phyloP scores from a whole-genome alignment of 2,329 filamentous ascomycete species.

The Colletotrichum filicis region DNA sequence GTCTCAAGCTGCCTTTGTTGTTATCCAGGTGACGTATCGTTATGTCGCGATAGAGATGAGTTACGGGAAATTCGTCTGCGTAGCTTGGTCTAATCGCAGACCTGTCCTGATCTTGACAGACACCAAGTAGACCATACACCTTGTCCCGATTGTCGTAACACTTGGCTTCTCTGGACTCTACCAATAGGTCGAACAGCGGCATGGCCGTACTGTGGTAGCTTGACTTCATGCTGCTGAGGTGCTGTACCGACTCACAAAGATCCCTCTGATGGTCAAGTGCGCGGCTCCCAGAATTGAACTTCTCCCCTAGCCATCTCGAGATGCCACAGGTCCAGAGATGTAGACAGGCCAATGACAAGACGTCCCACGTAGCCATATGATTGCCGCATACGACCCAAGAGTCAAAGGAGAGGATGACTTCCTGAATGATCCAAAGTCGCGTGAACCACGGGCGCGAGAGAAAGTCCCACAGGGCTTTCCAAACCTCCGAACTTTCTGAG shows the following conservation, averaged over 20 bases:
- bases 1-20: neutral
- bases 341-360: neutral
- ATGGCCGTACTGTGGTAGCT: neutral
- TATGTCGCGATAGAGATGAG: neutral
- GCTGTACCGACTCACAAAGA: constrained; percentile 1
- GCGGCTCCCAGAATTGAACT: neutral
- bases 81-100: constrained; percentile 2
- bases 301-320: neutral
- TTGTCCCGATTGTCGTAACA: constrained; percentile 19
- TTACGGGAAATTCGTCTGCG: neutral
- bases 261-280: neutral
- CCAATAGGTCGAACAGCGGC: neutral
- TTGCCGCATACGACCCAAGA: constrained; percentile 21
- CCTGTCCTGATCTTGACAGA: neutral
- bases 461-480: neutral
- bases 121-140: constrained; percentile 20
- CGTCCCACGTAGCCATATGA: neutral
- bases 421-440: constrained; percentile 18
- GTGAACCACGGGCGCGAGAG: constrained; percentile 24
- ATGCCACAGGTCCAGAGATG: constrained; percentile 10
- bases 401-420: constrained; percentile 16
- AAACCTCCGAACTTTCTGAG: neutral
- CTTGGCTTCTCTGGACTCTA: neutral
- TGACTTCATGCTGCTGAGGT: neutral
- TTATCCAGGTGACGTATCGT: neutral